Evolutionary conservation across 2,329 filamentous ascomycete genomes (phyloP).

Genomic region (Atkinsonella hypoxylon): DNA sequence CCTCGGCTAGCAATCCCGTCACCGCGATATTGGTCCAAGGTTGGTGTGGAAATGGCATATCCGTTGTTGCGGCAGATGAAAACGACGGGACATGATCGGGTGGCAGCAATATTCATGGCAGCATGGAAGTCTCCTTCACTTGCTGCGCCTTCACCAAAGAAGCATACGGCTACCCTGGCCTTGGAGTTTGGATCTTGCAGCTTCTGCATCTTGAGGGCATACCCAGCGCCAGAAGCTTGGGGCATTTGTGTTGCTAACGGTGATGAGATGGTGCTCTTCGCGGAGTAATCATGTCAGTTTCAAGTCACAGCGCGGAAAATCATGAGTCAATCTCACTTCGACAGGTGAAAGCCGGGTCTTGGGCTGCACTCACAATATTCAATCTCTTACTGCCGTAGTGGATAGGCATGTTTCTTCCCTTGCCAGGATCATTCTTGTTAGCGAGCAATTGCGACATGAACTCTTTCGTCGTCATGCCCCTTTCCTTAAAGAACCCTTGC

Average conservation of each 20-base stretch:
- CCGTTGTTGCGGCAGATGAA: slow-evolving; percentile 93
- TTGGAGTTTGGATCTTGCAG: slow-evolving; percentile 57
- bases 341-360: neutral
- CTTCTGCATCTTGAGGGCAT: slow-evolving; percentile 73
- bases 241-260: slow-evolving; percentile 82
- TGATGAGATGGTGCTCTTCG: slow-evolving; percentile 68
- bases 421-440: slow-evolving; percentile 67
- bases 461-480: slow-evolving; percentile 74
- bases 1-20: slow-evolving; percentile 83
- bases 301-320: neutral
- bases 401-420: slow-evolving; percentile 90
- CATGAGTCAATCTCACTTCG: too few relatives aligned
- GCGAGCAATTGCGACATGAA: slow-evolving; percentile 96
- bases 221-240: slow-evolving; percentile 76
- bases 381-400: slow-evolving; percentile 81
- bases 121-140: slow-evolving; percentile 89
- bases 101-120: slow-evolving; percentile 82
- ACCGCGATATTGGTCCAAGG: slow-evolving; percentile 80
- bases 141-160: slow-evolving; percentile 84
- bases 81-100: slow-evolving; percentile 72
- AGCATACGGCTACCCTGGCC: slow-evolving; percentile 63
- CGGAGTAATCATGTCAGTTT: neutral
- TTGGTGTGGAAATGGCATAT: slow-evolving; percentile 82
- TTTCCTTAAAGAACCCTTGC: slow-evolving; percentile 78
- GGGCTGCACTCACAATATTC: slow-evolving; percentile 56